These are phyloP conservation scores for Akebia trifoliata DNA, from an alignment of 164 flowering plant genomes.

Conservation along the genomic window DNA sequence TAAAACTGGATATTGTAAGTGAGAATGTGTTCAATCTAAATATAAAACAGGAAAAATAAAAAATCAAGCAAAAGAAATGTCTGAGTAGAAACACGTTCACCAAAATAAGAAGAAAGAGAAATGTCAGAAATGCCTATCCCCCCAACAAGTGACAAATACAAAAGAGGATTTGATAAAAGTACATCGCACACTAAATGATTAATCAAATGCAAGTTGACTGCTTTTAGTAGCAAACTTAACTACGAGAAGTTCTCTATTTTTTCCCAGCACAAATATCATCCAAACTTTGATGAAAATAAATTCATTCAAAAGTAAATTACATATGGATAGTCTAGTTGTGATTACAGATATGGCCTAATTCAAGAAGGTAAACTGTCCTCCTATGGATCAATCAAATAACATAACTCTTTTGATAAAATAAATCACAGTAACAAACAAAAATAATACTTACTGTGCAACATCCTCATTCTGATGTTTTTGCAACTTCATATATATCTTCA, in stretches of 20 bases:
- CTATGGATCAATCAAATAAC: not conserved
- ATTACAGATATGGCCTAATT: not conserved
- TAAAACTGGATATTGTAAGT: not conserved
- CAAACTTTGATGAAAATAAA: not conserved
- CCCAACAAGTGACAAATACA: not conserved
- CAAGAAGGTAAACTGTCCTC: not conserved
- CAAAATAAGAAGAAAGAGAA: not conserved
- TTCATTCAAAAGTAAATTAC: not conserved
- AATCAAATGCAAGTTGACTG: no score
- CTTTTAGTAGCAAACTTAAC: no score
- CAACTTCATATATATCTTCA: conserved; percentile 47
- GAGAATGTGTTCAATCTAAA: not conserved
- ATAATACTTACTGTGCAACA: conserved; percentile 68
- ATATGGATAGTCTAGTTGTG: not conserved
- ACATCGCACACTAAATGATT: no score
- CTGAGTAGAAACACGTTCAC: not conserved
- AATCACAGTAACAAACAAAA: not conserved
- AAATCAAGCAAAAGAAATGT: conserved; percentile 1
- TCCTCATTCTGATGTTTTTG: conserved; percentile 60
- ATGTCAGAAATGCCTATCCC: not conserved
- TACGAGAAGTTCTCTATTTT: no score
- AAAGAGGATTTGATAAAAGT: no score
- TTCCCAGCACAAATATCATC: no score
- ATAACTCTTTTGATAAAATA: not conserved
- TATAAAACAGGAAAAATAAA: not conserved